A percentile compares a stretch with the other conserved stretches of the same genome.
These are phyloP conservation scores for Debaryomyces prosopidis DNA, from an alignment of 805 yeast species.

Conservation along the genomic window DNA sequence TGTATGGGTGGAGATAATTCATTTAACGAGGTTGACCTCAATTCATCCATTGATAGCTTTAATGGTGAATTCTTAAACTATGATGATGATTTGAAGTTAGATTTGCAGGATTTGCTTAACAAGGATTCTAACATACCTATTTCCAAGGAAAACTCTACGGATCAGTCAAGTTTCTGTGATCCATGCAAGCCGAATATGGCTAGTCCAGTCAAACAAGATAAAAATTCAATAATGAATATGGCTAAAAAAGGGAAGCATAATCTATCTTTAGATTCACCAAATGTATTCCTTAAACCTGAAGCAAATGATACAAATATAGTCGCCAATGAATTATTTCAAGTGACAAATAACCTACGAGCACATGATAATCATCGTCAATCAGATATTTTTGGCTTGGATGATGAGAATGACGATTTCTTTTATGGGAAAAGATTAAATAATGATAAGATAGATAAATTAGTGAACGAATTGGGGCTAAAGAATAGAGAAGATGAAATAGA, in stretches of 20 bases:
- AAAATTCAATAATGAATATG: neutral
- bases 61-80: constrained; percentile 7
- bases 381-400: constrained; percentile 7
- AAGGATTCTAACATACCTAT: neutral
- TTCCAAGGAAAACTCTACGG: neutral
- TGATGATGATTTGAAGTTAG: constrained; percentile 19
- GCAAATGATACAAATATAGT: constrained; percentile 10
- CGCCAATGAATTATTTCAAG: constrained; percentile 34
- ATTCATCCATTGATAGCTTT: constrained; percentile 3
- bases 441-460: constrained; percentile 38
- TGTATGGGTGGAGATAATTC: constrained; percentile 1
- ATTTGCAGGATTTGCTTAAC: constrained; percentile 17
- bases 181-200: neutral
- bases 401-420: constrained; percentile 15
- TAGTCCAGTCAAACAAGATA: constrained; percentile 4
- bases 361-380: constrained; percentile 3
- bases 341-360: constrained; percentile 24
- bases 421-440: constrained; percentile 25
- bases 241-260: neutral
- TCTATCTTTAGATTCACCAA: neutral
- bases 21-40: constrained; percentile 1
- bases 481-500: constrained; percentile 22
- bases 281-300: constrained; percentile 10
- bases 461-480: constrained; percentile 31
- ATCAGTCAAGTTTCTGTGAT: neutral